Conservation (phyloP, 2,329 filamentous ascomycete genomes). For the Fusarium sp. region DNA sequence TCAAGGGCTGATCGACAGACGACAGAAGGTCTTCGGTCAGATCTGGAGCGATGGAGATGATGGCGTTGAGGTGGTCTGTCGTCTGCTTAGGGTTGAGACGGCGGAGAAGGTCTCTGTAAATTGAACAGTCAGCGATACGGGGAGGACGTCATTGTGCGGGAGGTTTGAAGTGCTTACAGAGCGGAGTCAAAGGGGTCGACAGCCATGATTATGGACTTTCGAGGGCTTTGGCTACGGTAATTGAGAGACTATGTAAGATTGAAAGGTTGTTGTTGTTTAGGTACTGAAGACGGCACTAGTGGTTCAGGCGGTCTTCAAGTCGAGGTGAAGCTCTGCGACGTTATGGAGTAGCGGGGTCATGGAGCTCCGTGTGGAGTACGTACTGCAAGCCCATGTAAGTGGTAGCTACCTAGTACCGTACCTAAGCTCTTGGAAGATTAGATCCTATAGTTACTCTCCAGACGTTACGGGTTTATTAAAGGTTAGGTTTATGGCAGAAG, state of each 20-base stretch:
- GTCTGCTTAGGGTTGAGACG: constrained; percentile 96
- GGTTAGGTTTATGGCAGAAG: not conserved
- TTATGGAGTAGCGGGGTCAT: constrained; percentile 41
- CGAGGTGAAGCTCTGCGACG: constrained; percentile 35
- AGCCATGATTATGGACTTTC: constrained; percentile 52
- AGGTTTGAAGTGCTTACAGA: constrained; percentile 64
- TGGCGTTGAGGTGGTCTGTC: constrained; percentile 84
- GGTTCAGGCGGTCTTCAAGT: constrained; percentile 4
- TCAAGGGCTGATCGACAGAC: constrained; percentile 95
- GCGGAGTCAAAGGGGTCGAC: constrained; percentile 79
- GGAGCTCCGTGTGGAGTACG: constrained; percentile 35
- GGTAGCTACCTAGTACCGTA: not conserved
- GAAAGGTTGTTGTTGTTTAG: not conserved
- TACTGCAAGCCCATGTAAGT: constrained; percentile 16
- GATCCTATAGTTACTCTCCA: not conserved
- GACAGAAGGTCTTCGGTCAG: constrained; percentile 98
- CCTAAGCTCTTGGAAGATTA: not conserved
- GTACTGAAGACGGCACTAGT: not conserved
- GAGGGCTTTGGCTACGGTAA: not conserved
- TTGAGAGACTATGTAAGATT: not conserved
- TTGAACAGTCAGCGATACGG: constrained; percentile 21
- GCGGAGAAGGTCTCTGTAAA: constrained; percentile 90
- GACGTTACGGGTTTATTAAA: not conserved
- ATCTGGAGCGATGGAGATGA: constrained; percentile 88
- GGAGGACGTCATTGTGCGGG: constrained; percentile 1